Conservation (phyloP, 495 filamentous ascomycete species). For the Annulohypoxylon maeteangense region DNA sequence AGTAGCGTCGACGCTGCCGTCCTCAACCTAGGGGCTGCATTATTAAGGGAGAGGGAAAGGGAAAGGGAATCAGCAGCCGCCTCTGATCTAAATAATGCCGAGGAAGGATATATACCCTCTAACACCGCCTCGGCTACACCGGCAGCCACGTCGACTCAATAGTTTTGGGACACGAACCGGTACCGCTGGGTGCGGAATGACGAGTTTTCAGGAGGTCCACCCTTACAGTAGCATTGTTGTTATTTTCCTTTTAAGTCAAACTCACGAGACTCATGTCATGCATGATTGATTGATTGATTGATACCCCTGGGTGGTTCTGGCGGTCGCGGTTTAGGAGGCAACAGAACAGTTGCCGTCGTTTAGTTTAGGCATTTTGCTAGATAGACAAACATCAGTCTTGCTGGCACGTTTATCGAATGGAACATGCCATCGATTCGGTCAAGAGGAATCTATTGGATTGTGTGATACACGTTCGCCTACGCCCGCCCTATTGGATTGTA, state of each 20-base stretch:
- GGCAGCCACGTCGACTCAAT: slow-evolving; percentile 21
- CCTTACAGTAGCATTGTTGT: not conserved
- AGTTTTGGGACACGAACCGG: not conserved
- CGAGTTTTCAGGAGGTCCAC: too few relatives aligned
- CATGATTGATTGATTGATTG: slow-evolving; percentile 37
- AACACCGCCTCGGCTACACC: slow-evolving; percentile 25
- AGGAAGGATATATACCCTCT: slow-evolving; percentile 31
- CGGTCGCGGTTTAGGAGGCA: slow-evolving; percentile 18
- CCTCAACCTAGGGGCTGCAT: slow-evolving; percentile 41
- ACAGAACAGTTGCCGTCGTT: not conserved
- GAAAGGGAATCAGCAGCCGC: slow-evolving; percentile 37
- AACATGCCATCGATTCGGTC: slow-evolving; percentile 1
- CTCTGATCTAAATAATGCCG: slow-evolving; percentile 1
- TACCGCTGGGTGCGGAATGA: not conserved
- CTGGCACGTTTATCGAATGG: slow-evolving; percentile 2
- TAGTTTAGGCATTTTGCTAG: not conserved
- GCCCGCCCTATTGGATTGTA: slow-evolving; percentile 24
- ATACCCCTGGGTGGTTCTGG: slow-evolving; percentile 44
- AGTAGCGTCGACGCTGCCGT: slow-evolving; percentile 45
- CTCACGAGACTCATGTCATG: slow-evolving; percentile 23
- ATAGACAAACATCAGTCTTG: slow-evolving; percentile 7
- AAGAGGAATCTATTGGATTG: slow-evolving; percentile 13
- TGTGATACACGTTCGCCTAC: slow-evolving; percentile 40
- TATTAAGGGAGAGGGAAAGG: slow-evolving; percentile 42
- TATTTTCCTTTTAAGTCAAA: slow-evolving; percentile 20